A percentile compares a stretch with the other conserved stretches of the same genome.
Evolutionary conservation across 306 rosid species (phyloP).

Genomic region (Mucuna pruriens): DNA sequence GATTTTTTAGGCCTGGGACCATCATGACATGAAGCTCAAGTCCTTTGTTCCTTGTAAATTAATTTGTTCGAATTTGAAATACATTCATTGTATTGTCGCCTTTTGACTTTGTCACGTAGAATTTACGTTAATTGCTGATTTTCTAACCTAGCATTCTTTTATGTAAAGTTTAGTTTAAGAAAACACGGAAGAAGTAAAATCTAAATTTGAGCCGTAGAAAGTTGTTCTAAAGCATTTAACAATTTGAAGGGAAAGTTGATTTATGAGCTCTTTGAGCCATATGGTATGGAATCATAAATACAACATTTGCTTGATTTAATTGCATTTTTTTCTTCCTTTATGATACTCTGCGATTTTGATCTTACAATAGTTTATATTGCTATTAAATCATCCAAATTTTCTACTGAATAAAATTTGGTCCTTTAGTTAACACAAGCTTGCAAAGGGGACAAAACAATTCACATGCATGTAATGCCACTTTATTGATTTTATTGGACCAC

Average conservation of each 20-base stretch:
- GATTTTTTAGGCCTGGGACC: conserved; percentile 10
- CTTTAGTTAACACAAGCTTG: too few species aligned
- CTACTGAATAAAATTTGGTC: too few species aligned
- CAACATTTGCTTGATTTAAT: neutral
- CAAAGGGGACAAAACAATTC: too few species aligned
- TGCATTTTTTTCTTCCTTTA: neutral
- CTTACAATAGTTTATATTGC: neutral
- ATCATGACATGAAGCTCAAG: conserved; percentile 15
- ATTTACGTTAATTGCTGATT: neutral
- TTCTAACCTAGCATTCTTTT: conserved; percentile 6
- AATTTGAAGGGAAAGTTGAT: neutral
- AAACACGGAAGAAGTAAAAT: neutral
- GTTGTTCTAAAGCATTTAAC: neutral
- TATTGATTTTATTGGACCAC: too few species aligned
- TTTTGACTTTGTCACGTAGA: conserved; percentile 10
- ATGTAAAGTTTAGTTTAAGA: neutral
- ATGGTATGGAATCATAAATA: neutral
- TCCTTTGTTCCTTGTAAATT: conserved; percentile 20
- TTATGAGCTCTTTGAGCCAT: neutral
- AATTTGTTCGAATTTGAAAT: conserved; percentile 27
- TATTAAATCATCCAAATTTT: too few species aligned
- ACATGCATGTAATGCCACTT: too few species aligned
- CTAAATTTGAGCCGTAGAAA: neutral
- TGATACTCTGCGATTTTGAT: neutral
- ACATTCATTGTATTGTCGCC: neutral